Percentiles rank a stretch among this genome's conserved stretches.
phyloP scores from a whole-genome alignment of 805 yeast species.

The Wickerhamiella kazuoi region DNA sequence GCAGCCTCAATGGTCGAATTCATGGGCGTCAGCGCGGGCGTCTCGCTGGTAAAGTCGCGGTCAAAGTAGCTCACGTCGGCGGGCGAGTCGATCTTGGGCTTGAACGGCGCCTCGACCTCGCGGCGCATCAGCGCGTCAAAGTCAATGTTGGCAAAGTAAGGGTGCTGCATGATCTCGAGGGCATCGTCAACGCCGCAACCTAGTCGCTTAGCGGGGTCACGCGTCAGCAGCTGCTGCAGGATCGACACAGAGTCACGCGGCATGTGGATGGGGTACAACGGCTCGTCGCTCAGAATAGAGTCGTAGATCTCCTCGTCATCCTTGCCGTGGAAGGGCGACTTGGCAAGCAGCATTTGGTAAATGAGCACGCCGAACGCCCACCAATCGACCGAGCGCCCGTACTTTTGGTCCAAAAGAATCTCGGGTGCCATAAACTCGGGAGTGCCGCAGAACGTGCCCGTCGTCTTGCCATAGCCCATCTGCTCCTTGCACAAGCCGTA shows the following conservation, averaged over 20 bases:
- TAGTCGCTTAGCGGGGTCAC: slow-evolving; percentile 69
- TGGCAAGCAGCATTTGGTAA: slow-evolving; percentile 91
- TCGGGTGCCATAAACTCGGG: slow-evolving; percentile 99
- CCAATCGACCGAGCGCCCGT: slow-evolving; percentile 95
- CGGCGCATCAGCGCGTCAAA: slow-evolving; percentile 68
- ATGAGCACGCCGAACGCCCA: slow-evolving; percentile 97
- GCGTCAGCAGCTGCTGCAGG: slow-evolving; percentile 73
- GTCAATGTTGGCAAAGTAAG: slow-evolving; percentile 76
- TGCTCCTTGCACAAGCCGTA: slow-evolving; percentile 93
- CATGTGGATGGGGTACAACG: slow-evolving; percentile 92
- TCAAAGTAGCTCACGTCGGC: slow-evolving; percentile 89
- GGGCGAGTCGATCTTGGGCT: slow-evolving; percentile 73
- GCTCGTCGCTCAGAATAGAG: slow-evolving; percentile 92
- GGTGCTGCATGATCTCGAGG: slow-evolving; percentile 83
- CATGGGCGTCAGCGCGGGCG: slow-evolving; percentile 89
- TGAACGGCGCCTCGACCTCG: slow-evolving; percentile 69
- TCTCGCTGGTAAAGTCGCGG: slow-evolving; percentile 83
- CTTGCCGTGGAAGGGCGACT: slow-evolving; percentile 94
- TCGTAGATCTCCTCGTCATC: slow-evolving; percentile 94
- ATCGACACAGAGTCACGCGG: slow-evolving; percentile 91
- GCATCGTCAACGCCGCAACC: slow-evolving; percentile 87
- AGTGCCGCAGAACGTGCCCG: slow-evolving; percentile 95
- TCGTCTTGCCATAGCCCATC: slow-evolving; percentile 71
- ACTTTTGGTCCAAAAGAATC: slow-evolving; percentile 78
- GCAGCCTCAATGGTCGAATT: slow-evolving; percentile 69